These are phyloP conservation scores for Arthromyces matolae DNA, from an alignment of 768 basidiomycete genomes.

Conservation along the genomic window DNA sequence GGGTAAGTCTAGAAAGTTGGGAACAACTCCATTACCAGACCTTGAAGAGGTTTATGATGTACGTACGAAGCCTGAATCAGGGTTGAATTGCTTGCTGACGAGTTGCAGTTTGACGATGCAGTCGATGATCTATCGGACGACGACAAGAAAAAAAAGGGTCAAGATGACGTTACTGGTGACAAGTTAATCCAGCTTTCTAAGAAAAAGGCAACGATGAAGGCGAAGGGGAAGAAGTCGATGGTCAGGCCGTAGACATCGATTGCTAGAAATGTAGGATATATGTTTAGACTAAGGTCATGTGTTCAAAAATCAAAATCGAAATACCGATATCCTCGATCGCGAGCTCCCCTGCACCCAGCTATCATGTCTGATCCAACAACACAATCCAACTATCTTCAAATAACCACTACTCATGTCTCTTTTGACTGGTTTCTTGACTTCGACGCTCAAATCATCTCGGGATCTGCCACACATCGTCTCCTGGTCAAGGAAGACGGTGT, in stretches of 20 bases:
- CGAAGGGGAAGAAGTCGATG: constrained; percentile 14
- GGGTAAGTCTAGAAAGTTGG: constrained; percentile 82
- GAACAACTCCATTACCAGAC: constrained; percentile 75
- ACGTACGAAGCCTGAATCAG: constrained; percentile 19
- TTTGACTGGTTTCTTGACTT: constrained; percentile 85
- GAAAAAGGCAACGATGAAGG: constrained; percentile 31
- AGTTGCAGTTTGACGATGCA: constrained; percentile 41
- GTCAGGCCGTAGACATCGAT: background rate
- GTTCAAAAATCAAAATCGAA: too few species aligned
- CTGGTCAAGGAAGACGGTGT: constrained; percentile 49
- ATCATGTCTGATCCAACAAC: constrained; percentile 57
- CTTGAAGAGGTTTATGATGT: constrained; percentile 90
- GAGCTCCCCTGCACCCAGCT: background rate
- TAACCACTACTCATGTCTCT: constrained; percentile 61
- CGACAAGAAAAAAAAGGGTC: constrained; percentile 30
- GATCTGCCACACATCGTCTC: constrained; percentile 63
- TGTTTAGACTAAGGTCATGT: too few species aligned
- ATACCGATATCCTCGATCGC: background rate
- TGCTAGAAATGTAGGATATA: too few species aligned
- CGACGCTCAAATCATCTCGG: constrained; percentile 39
- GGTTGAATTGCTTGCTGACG: background rate
- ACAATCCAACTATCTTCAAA: constrained; percentile 73
- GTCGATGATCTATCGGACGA: constrained; percentile 49
- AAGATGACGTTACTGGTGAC: constrained; percentile 31
- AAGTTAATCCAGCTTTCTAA: constrained; percentile 37